Evolutionary conservation across 148 eudicot genomes (phyloP).

Genomic region (Heliosperma pusillum): DNA sequence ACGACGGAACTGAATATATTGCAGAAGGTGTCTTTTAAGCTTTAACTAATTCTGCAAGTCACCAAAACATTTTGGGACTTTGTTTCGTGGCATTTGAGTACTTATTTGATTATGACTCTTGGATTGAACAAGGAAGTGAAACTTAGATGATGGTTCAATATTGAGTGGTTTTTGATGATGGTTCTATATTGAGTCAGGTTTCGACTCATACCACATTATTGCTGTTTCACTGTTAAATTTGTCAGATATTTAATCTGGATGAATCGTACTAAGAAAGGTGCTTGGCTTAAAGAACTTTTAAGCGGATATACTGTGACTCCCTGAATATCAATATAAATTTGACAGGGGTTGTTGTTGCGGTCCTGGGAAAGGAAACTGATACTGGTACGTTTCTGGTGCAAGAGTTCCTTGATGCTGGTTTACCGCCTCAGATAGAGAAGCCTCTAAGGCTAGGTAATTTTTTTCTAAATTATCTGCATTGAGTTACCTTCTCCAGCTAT

Average conservation of each 20-base stretch:
- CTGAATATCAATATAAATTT: conserved; percentile 4
- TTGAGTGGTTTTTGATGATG: not conserved
- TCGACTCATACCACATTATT: not conserved
- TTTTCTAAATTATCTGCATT: not conserved
- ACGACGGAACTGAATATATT: no score
- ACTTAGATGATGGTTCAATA: not conserved
- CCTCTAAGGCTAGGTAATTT: conserved; percentile 57
- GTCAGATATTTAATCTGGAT: not conserved
- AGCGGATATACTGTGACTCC: not conserved
- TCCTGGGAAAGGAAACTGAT: conserved; percentile 78
- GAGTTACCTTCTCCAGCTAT: not conserved
- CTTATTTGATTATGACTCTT: no score
- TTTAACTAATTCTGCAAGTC: no score
- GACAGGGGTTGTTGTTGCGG: conserved; percentile 75
- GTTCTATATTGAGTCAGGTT: not conserved
- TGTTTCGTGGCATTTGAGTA: no score
- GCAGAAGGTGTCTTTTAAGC: no score
- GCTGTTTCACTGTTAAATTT: not conserved
- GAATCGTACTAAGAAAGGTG: not conserved
- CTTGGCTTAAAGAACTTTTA: not conserved
- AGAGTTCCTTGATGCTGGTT: conserved; percentile 81
- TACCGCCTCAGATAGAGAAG: conserved; percentile 70
- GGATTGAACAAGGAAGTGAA: not conserved
- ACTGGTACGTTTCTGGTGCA: conserved; percentile 81
- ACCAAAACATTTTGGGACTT: no score